Percentiles rank a stretch among this genome's conserved stretches.
Evolutionary conservation across 441 rosid species (phyloP).

Genomic region (Erodium moschatum): DNA sequence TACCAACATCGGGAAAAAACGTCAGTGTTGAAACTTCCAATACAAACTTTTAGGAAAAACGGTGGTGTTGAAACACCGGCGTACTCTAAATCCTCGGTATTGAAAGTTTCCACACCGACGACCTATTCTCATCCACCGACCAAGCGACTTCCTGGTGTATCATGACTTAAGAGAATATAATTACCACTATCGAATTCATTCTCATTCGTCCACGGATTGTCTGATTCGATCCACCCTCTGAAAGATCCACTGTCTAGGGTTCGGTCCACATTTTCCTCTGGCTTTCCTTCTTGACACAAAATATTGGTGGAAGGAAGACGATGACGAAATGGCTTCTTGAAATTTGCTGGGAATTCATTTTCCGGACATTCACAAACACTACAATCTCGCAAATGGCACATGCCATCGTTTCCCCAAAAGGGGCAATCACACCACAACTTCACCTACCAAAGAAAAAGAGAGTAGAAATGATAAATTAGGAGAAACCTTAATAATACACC

Average conservation of each 20-base stretch:
- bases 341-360: slow-evolving; percentile 68
- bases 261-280: slow-evolving; percentile 76
- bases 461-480: not conserved
- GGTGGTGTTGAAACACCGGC: too few relatives aligned
- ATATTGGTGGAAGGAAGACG: slow-evolving; percentile 55
- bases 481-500: too few relatives aligned
- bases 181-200: slow-evolving; percentile 82
- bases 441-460: slow-evolving; percentile 35
- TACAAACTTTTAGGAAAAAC: too few relatives aligned
- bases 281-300: slow-evolving; percentile 85
- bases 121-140: too few relatives aligned
- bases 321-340: slow-evolving; percentile 42
- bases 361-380: slow-evolving; percentile 94
- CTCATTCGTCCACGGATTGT: slow-evolving; percentile 91
- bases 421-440: slow-evolving; percentile 95
- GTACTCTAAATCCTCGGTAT: too few relatives aligned
- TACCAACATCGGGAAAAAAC: too few relatives aligned
- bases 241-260: slow-evolving; percentile 61
- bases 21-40: too few relatives aligned
- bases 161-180: too few relatives aligned
- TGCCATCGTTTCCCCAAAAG: slow-evolving; percentile 93
- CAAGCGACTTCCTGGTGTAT: too few relatives aligned
- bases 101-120: too few relatives aligned
- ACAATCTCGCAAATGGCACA: slow-evolving; percentile 89
- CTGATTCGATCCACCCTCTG: slow-evolving; percentile 72